These are phyloP conservation scores for Biscogniauxia marginata DNA, from an alignment of 2,329 filamentous ascomycete species.

Conservation along the genomic window DNA sequence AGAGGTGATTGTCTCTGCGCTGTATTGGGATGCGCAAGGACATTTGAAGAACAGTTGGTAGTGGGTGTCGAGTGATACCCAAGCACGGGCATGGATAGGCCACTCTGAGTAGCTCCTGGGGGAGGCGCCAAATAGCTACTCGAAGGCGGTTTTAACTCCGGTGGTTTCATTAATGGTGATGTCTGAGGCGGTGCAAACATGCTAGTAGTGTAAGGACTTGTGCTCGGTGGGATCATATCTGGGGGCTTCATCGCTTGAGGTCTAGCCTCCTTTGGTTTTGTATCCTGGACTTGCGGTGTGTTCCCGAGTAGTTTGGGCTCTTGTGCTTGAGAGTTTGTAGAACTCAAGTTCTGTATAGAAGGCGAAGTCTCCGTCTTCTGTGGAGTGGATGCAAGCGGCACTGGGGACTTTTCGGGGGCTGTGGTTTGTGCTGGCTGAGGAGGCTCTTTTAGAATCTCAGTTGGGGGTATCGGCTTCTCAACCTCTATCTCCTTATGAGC, in stretches of 20 bases:
- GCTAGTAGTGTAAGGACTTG: conserved; percentile 31
- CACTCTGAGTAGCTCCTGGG: conserved; percentile 28
- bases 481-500: background rate
- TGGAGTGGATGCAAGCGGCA: background rate
- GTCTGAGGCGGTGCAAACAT: conserved; percentile 32
- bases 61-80: conserved; percentile 32
- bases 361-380: conserved; percentile 7
- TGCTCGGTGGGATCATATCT: conserved; percentile 22
- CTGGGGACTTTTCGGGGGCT: conserved; percentile 7
- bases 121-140: conserved; percentile 34
- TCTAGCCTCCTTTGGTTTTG: conserved; percentile 19
- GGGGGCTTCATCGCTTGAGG: conserved; percentile 28
- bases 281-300: conserved; percentile 11
- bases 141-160: conserved; percentile 28
- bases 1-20: conserved; percentile 37
- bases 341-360: background rate
- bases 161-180: conserved; percentile 29
- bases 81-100: conserved; percentile 35
- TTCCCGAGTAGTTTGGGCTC: conserved; percentile 4
- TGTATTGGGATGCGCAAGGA: conserved; percentile 46
- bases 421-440: conserved; percentile 4
- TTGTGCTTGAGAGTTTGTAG: background rate
- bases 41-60: conserved; percentile 33
- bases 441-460: background rate
- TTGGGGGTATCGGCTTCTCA: conserved; percentile 4